Conservation (phyloP, 2,329 filamentous ascomycete species). For the Botrytis elliptica region DNA sequence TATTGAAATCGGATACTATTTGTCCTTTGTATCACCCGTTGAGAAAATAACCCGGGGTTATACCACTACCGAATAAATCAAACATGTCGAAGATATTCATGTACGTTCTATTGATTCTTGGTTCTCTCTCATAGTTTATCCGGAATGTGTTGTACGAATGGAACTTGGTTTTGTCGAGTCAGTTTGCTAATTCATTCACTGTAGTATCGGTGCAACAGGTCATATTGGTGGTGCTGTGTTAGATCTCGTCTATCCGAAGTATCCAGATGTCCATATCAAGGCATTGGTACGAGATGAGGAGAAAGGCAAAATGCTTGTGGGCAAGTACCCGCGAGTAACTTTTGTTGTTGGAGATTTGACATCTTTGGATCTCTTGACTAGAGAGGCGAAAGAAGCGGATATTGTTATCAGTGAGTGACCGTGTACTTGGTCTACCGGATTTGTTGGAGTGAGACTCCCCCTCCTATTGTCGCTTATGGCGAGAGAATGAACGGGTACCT, state of each 20-base stretch:
- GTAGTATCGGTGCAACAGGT: constrained; percentile 24
- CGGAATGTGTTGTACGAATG: background rate
- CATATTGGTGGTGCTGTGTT: constrained; percentile 27
- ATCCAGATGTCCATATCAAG: background rate
- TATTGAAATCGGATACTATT: background rate
- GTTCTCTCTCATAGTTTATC: background rate
- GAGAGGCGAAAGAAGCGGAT: constrained; percentile 16
- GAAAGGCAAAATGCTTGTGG: constrained; percentile 13
- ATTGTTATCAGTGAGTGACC: constrained; percentile 23
- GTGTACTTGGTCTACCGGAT: background rate
- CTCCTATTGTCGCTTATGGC: background rate
- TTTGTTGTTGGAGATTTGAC: constrained; percentile 19
- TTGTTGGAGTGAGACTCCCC: background rate
- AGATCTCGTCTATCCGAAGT: constrained; percentile 17
- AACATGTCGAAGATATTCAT: constrained; percentile 13
- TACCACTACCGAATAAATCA: background rate
- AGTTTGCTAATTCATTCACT: background rate
- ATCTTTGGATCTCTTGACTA: constrained; percentile 21
- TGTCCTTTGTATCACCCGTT: background rate
- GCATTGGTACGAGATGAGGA: constrained; percentile 21
- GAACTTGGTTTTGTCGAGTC: background rate
- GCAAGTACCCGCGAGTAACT: constrained; percentile 21
- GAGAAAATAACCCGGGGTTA: background rate
- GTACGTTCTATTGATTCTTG: background rate
- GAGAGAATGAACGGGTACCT: too few relatives aligned